Evolutionary conservation across 164 flowering plant species (phyloP).

Genomic region (Santalum album): DNA sequence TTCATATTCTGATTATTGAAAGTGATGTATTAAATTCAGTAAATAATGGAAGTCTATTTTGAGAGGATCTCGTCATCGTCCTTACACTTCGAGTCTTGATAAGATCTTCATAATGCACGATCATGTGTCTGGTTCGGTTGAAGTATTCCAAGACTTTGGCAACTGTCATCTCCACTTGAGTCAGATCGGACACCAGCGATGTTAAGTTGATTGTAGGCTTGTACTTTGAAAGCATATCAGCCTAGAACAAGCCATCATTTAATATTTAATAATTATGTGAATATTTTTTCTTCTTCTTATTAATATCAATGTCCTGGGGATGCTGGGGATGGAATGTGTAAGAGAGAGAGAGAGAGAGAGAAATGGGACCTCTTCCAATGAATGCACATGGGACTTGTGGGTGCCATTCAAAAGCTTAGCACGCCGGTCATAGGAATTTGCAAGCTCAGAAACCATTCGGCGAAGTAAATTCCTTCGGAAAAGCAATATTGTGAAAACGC

Average conservation of each 20-base stretch:
- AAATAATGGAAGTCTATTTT: too few species aligned
- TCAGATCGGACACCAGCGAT: slow-evolving; percentile 37
- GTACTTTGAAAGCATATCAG: slow-evolving; percentile 51
- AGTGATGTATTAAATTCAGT: too few species aligned
- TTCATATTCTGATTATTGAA: too few species aligned
- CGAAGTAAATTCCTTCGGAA: slow-evolving; percentile 66
- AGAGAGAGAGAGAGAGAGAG: slow-evolving; percentile 11
- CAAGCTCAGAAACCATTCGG: slow-evolving; percentile 61
- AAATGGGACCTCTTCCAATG: slow-evolving; percentile 55
- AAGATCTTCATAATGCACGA: slow-evolving; percentile 69
- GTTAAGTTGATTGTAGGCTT: slow-evolving; percentile 54
- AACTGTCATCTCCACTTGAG: slow-evolving; percentile 33
- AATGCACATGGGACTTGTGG: slow-evolving; percentile 83
- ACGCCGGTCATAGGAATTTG: slow-evolving; percentile 65
- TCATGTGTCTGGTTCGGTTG: slow-evolving; percentile 52
- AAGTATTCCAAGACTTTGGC: slow-evolving; percentile 44
- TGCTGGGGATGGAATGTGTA: neutral
- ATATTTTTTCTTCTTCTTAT: too few species aligned
- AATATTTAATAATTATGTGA: slow-evolving; percentile 1
- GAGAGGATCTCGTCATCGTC: neutral
- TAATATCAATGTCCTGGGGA: too few species aligned
- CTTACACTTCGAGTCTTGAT: slow-evolving; percentile 51
- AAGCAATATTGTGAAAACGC: slow-evolving; percentile 64
- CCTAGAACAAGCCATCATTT: slow-evolving; percentile 31
- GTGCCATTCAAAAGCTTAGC: slow-evolving; percentile 74